Evolutionary conservation across 176 grass and related monocot species (phyloP), one percentile per base, ranked within the genome.

Genomic region (Aegilops speltoides): DNA sequence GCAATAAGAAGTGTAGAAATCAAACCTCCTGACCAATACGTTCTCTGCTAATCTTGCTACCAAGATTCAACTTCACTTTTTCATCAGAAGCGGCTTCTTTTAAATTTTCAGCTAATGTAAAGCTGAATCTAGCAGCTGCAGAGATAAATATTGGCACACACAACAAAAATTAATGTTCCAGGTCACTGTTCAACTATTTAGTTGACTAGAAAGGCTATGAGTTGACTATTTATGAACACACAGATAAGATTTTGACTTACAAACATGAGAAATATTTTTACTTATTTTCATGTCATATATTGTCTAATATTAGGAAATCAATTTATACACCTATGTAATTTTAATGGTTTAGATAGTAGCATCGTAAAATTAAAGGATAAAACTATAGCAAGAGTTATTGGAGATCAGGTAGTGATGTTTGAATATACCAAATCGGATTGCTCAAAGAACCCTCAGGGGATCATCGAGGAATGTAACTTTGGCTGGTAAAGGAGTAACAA

Each of bases 371-470:
- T 17, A 37, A 64, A 78, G 64, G 32, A 50, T 46, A 22, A 33
- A 73, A 84, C 45, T 29, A 36, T 50, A 50, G 46, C 14, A 50
- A 50, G 46, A 50, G 48, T 52, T 52, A 52, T 52, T 52, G 48
- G 48, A 6, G 48, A 0, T 52, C 48, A 52, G 48, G 48, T 17
- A 52, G 48, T 17, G 48, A 17, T 52, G 48, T 72, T 78, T 63
- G 31, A 90, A 40, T 81, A 52, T 87, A 98, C 96, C 96, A 89
- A 98, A 98, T 77, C 96, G 92, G 85, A 98, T 98, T 79, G 96
- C 96, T 80, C 93, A 90, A 91, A 98, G 96, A 87, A 98, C 96
- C 82, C 96, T 87, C 76, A 98, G 96, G 17, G 96, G 96, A 77
- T 98, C 96, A 86, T 98, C 96, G 79, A 96, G 83, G 75, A 94